Evolutionary conservation across 2,329 filamentous ascomycete species (phyloP), one percentile per base, ranked within the genome.

Genomic region (Diatrype stigma): DNA sequence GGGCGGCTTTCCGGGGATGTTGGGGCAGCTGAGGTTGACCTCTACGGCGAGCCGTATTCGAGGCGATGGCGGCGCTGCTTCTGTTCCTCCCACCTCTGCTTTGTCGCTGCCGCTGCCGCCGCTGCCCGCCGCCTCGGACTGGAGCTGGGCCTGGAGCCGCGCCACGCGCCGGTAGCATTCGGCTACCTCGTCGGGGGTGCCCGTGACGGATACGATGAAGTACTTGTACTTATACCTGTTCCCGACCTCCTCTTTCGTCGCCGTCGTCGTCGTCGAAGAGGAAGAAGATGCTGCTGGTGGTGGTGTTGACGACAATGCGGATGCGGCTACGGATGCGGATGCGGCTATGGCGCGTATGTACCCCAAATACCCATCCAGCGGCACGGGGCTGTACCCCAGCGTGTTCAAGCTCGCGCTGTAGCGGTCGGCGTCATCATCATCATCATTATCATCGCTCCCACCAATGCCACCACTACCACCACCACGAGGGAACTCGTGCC

Each of bases 11-110:
- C 73, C 71, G 0, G 79, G 75, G 46, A 92, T 91, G 61, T 93
- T 92, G 0, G 89, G 89, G 59, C 89, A 92, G 30, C 82, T 87
- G 28, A 92, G 79, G 63, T 93, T 93, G 60, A 92, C 74, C 67
- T 93, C 89, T 73, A 91, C 81, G 17, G 83, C 84, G 1, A 89
- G 71, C 1, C 75, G 74, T n/a, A n/a, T n/a, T n/a, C 56, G 82
- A 55, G 1, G 62, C 57, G n/a, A 76, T 52, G 1, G 12, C 16
- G 16, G 19, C 34, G 48, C 46, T 50, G 42, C 47, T 34, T 7
- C 7, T 34, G 30, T 34, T 34, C 30, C n/a, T n/a, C n/a, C n/a
- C n/a, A n/a, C n/a, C n/a, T n/a, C n/a, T n/a, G n/a, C n/a, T n/a
- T n/a, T n/a, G n/a, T n/a, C n/a, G n/a, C n/a, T 30, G 10, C 26